Conservation (phyloP, 2,329 filamentous ascomycete species). For the Cyphellophora attinorum region DNA sequence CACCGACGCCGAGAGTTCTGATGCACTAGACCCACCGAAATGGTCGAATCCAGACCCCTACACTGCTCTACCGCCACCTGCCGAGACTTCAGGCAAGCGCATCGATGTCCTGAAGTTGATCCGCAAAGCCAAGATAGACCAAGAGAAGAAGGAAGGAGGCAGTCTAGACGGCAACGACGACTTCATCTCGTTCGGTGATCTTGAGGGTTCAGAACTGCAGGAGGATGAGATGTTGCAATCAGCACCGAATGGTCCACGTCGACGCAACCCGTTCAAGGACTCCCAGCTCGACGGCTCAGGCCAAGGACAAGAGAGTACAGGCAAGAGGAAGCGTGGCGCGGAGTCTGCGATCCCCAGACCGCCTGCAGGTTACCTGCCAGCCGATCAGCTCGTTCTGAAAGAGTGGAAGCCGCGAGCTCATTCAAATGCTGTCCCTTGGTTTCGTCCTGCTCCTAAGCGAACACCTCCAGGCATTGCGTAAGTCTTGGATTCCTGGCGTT, state of each 20-base stretch:
- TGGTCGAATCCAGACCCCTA: slow-evolving; percentile 98
- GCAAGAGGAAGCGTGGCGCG: slow-evolving; percentile 38
- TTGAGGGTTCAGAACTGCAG: slow-evolving; percentile 20
- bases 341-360: background rate
- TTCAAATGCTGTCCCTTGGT: background rate
- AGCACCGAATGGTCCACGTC: background rate
- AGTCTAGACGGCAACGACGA: slow-evolving; percentile 35
- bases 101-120: slow-evolving; percentile 85
- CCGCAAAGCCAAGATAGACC: slow-evolving; percentile 69
- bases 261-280: background rate
- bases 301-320: slow-evolving; percentile 58
- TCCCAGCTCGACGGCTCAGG: background rate
- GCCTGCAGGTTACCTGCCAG: background rate
- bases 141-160: slow-evolving; percentile 42
- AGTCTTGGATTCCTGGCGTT: slow-evolving; percentile 5
- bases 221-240: slow-evolving; percentile 4
- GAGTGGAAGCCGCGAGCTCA: background rate
- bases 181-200: slow-evolving; percentile 75
- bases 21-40: slow-evolving; percentile 34
- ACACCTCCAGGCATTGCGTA: slow-evolving; percentile 13
- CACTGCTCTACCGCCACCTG: slow-evolving; percentile 71
- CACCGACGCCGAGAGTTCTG: slow-evolving; percentile 18
- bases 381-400: background rate
- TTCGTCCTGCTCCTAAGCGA: background rate
- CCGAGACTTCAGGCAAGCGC: slow-evolving; percentile 64